Evolutionary conservation across 495 filamentous ascomycete genomes (phyloP).

Genomic region (Patellaria atrata): DNA sequence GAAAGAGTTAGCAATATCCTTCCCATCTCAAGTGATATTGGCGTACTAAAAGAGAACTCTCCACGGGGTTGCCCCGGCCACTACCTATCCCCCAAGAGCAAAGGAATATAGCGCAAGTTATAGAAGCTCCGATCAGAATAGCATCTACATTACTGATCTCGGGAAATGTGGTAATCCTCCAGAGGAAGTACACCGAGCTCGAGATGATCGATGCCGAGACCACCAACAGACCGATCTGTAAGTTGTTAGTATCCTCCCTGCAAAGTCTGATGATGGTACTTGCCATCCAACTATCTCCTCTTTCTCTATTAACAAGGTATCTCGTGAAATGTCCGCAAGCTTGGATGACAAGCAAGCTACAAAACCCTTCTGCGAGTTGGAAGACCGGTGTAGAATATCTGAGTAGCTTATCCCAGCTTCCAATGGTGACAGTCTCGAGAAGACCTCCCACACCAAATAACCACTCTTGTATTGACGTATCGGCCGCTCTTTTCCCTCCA

Average conservation of each 20-base stretch:
- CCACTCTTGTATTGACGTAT: constrained; percentile 59
- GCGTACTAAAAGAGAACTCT: constrained; percentile 65
- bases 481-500: constrained; percentile 46
- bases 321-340: constrained; percentile 87
- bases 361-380: constrained; percentile 90
- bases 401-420: constrained; percentile 77
- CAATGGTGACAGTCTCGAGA: constrained; percentile 62
- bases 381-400: constrained; percentile 92
- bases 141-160: constrained; percentile 90
- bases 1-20: constrained; percentile 3
- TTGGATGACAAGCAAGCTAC: constrained; percentile 89
- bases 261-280: constrained; percentile 22
- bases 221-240: constrained; percentile 73
- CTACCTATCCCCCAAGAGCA: constrained; percentile 90
- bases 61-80: constrained; percentile 87
- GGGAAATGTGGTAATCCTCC: constrained; percentile 85
- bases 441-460: constrained; percentile 69
- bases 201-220: constrained; percentile 82
- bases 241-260: constrained; percentile 19
- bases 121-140: constrained; percentile 75
- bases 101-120: constrained; percentile 82
- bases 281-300: constrained; percentile 96
- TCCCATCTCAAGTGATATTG: neutral
- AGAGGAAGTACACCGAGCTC: constrained; percentile 89
- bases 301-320: constrained; percentile 82